Base-by-base conservation (phyloP, 768 basidiomycete genomes). In the Mycena vulgaris region DNA sequence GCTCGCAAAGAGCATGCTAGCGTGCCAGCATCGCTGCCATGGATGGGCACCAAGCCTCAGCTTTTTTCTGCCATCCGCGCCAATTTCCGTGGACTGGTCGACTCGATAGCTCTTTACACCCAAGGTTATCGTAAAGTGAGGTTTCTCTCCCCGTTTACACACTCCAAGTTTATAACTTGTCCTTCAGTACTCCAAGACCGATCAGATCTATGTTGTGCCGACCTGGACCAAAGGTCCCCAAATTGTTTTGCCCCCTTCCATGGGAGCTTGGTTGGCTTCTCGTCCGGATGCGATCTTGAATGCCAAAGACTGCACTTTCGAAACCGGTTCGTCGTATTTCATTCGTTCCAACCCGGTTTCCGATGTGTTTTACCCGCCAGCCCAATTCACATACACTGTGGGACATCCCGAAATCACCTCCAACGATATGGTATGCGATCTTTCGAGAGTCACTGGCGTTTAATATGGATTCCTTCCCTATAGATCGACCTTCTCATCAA, bases 371-470 rank as follows among this genome's bases (percentile, higher is more conserved):
- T 16, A 5, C 25, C n/a, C 23, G 1, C 28, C 48, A 65, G 70
- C 48, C 16, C 71, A 72, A 52, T 72, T 72, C 71, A 66, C 35
- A 19, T 61, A 72, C 68, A 72, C 71, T 11, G 68, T 72, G 27
- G 71, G 71, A 9, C 71, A 72, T 35, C 61, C 48, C 2, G 66
- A 63, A n/a, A 72, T 72, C 17, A 56, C 63, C 5, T 60, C 55
- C 37, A 64, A 72, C 53, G 68, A 72, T 31, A 66, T 66, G 56
- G 42, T 45, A 6, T 14, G 42, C n/a, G 42, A 3, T 11, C 11
- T 21, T n/a, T 8, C 21, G 6, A 4, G 19, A 6, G 42, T 21
- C n/a, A 21, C 19, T 35, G 21, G 21, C 42, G 21, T 35, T 35
- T 23, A n/a, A 23, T 45, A 39, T 16, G 10, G 39, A 39, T 8